Conservation (phyloP, 2,329 filamentous ascomycete species). For the Pseudogymnoascus sp. region DNA sequence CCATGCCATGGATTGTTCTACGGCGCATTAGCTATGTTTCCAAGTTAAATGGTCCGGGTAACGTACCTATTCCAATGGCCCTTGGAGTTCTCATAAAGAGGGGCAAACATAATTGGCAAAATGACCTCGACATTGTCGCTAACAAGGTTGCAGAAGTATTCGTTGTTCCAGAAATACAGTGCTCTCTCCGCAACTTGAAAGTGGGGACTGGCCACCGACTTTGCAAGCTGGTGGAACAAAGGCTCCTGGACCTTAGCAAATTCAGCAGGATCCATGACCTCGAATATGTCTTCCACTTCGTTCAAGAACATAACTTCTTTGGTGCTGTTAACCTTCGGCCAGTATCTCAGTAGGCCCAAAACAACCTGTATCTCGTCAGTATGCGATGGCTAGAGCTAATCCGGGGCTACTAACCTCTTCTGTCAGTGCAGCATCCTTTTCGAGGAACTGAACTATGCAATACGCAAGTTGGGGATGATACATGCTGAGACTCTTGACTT, state of each 20-base stretch:
- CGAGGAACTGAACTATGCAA: slow-evolving; percentile 96
- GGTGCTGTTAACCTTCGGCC: slow-evolving; percentile 99
- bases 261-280: slow-evolving; percentile 98
- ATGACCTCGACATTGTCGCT: slow-evolving; percentile 99
- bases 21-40: slow-evolving; percentile 27
- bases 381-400: slow-evolving; percentile 4
- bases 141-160: slow-evolving; percentile 98
- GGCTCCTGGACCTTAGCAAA: slow-evolving; percentile 98
- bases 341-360: slow-evolving; percentile 87
- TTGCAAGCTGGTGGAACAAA: slow-evolving; percentile 92
- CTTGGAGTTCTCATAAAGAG: slow-evolving; percentile 97
- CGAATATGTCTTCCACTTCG: slow-evolving; percentile 98
- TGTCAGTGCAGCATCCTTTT: slow-evolving; percentile 93
- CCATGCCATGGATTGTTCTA: slow-evolving; percentile 98
- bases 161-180: slow-evolving; percentile 99
- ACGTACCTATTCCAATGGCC: slow-evolving; percentile 95
- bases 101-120: slow-evolving; percentile 97
- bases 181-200: slow-evolving; percentile 98
- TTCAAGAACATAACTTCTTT: slow-evolving; percentile 99
- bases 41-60: neutral
- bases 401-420: slow-evolving; percentile 64
- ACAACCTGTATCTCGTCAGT: slow-evolving; percentile 58
- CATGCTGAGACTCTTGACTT: slow-evolving; percentile 99
- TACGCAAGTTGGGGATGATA: slow-evolving; percentile 98
- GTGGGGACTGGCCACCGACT: slow-evolving; percentile 95